A percentile compares a stretch with the other conserved stretches of the same genome.
Evolutionary conservation across 805 yeast species (phyloP).

Genomic region (Metschnikowia santaceciliae): DNA sequence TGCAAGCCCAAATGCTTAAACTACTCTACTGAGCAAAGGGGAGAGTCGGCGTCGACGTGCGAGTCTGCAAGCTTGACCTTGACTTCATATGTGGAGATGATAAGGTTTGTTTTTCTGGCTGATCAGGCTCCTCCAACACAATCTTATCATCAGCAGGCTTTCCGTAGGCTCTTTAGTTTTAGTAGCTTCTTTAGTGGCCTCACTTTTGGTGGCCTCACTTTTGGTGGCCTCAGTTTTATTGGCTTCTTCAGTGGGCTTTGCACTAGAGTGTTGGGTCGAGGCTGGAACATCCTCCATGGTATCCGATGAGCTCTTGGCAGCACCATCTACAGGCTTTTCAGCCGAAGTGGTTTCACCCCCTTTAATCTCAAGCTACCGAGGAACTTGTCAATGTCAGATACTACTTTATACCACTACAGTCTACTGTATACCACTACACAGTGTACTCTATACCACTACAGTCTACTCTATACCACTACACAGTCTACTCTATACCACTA

Average conservation of each 20-base stretch:
- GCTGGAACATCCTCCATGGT: neutral
- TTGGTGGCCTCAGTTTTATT: neutral
- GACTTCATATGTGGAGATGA: slow-evolving; percentile 81
- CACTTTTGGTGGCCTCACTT: neutral
- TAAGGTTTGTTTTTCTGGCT: slow-evolving; percentile 41
- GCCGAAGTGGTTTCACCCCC: neutral
- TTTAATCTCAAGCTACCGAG: neutral
- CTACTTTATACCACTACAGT: too few species aligned
- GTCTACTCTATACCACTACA: too few species aligned
- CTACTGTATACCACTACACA: too few species aligned
- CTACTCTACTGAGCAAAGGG: slow-evolving; percentile 82
- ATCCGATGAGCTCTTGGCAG: neutral
- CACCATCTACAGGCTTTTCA: neutral
- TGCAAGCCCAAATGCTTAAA: slow-evolving; percentile 89
- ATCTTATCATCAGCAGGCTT: slow-evolving; percentile 13
- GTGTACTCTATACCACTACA: too few species aligned
- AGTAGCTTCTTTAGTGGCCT: neutral
- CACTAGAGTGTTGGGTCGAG: neutral
- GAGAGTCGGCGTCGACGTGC: slow-evolving; percentile 97
- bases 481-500: too few species aligned
- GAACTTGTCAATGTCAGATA: slow-evolving; percentile 22
- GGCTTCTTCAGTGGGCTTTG: neutral
- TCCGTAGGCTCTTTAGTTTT: neutral
- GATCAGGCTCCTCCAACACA: slow-evolving; percentile 11
- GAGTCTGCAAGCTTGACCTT: slow-evolving; percentile 89